Conservation (phyloP, 139 green algal species). For the Eudorina sp. region DNA sequence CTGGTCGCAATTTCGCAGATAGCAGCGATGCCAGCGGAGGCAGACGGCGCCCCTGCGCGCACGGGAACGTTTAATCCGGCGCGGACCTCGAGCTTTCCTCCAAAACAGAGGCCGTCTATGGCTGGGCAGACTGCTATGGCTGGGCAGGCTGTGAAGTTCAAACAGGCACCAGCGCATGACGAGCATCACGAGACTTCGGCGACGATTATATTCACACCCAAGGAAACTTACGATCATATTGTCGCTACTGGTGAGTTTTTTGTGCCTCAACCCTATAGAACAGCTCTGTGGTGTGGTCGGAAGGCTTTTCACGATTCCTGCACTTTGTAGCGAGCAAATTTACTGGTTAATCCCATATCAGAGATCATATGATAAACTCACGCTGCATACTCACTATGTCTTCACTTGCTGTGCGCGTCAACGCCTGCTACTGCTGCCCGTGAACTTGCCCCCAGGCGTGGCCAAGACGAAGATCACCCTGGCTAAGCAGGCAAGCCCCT, state of each 20-base stretch:
- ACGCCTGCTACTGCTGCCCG: too few species aligned
- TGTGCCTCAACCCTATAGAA: too few species aligned
- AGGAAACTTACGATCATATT: slow-evolving; percentile 48
- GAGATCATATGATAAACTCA: background rate
- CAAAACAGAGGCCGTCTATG: too few species aligned
- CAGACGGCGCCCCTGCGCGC: background rate
- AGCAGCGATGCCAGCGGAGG: background rate
- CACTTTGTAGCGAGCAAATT: background rate
- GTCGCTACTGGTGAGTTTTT: slow-evolving; percentile 15
- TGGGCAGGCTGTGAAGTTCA: too few species aligned
- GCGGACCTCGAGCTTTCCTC: background rate
- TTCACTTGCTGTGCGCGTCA: background rate
- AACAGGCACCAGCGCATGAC: background rate
- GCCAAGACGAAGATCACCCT: slow-evolving; percentile 29
- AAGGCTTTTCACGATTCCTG: background rate
- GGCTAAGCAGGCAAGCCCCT: slow-evolving; percentile 18
- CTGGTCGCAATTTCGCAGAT: background rate
- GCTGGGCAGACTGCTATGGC: too few species aligned
- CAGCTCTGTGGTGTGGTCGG: background rate
- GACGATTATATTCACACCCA: background rate
- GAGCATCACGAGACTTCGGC: background rate
- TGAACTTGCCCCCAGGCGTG: too few species aligned
- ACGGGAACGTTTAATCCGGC: background rate
- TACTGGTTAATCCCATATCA: background rate
- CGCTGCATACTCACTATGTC: background rate